Conservation (phyloP, 768 basidiomycete genomes). For the Xerocomus spinulosus region DNA sequence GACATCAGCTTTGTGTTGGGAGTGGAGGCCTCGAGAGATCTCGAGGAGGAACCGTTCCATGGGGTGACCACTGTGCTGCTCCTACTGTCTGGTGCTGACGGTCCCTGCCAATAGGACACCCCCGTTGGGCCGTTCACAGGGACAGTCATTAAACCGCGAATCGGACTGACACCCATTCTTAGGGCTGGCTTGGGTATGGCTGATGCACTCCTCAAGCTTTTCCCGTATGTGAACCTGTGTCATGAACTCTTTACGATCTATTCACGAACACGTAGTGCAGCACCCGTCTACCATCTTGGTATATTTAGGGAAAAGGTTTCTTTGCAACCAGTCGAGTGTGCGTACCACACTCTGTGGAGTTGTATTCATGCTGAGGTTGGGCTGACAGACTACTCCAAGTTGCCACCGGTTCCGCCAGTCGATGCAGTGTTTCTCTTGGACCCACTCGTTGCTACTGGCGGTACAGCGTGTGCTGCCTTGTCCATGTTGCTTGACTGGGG, state of each 20-base stretch:
- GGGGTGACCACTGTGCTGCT: conserved; percentile 43
- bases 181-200: conserved; percentile 94
- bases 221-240: conserved; percentile 55
- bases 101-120: conserved; percentile 51
- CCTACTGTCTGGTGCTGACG: neutral
- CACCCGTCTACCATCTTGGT: conserved; percentile 88
- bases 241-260: conserved; percentile 1
- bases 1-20: conserved; percentile 74
- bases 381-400: conserved; percentile 78
- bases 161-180: conserved; percentile 88
- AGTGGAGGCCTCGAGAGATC: conserved; percentile 71
- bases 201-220: conserved; percentile 78
- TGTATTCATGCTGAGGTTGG: conserved; percentile 1
- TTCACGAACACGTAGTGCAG: conserved; percentile 41
- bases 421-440: conserved; percentile 88
- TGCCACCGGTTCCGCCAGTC: conserved; percentile 69
- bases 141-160: conserved; percentile 62
- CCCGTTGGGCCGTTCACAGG: conserved; percentile 82
- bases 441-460: conserved; percentile 91
- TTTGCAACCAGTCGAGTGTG: conserved; percentile 89
- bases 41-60: conserved; percentile 58
- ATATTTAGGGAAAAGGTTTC: conserved; percentile 83
- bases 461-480: conserved; percentile 85
- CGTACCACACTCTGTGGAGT: conserved; percentile 14
- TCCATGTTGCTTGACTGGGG: conserved; percentile 86